Base-by-base conservation (phyloP, 352 stramenopile species). In the Thraustochytrium sp. region DNA sequence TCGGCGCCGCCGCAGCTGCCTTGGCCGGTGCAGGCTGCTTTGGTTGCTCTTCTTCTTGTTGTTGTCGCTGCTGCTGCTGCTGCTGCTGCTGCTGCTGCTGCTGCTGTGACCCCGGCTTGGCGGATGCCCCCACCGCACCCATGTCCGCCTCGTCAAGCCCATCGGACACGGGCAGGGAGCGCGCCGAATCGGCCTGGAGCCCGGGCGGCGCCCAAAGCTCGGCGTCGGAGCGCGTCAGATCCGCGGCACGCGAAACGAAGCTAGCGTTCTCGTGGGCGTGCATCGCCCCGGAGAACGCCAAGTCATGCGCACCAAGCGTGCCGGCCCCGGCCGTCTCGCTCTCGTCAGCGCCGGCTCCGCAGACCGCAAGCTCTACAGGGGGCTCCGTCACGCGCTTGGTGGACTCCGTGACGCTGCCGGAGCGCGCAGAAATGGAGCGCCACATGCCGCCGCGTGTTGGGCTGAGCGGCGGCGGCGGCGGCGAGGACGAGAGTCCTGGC, bases 301-400 rank as follows among this genome's bases (percentile, higher is more conserved):
- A n/a, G n/a, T n/a, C n/a, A n/a, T n/a, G n/a, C n/a, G n/a, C n/a
- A n/a, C n/a, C n/a, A n/a, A n/a, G n/a, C n/a, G n/a, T n/a, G 18
- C 51, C 51, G 26, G 51, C 34, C 11, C 26, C 26, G 54, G 11
- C 54, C 26, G 31, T 64, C 5, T 49, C 42, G 42, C 42, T 49
- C 5, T 16, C 5, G 42, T 5, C 42, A 49, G 5, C 16, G 42
- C 42, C 42, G 5, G 42, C 5, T 49, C 5, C 16, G 5, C 16
- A 5, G 42, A 63, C 5, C 26, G 18, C 5, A 9, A 55, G 62
- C 68, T 80, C 68, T 13, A 80, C 18, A 16, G 68, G 68, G 11
- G 68, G 68, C 31, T 80, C 68, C 5, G 18, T 16, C 53, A 80
- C 48, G 21, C 68, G 68, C 36, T 80, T 80, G 40, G 26, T 80